Conservation (phyloP, 768 basidiomycete genomes). For the Leccinum boreale region DNA sequence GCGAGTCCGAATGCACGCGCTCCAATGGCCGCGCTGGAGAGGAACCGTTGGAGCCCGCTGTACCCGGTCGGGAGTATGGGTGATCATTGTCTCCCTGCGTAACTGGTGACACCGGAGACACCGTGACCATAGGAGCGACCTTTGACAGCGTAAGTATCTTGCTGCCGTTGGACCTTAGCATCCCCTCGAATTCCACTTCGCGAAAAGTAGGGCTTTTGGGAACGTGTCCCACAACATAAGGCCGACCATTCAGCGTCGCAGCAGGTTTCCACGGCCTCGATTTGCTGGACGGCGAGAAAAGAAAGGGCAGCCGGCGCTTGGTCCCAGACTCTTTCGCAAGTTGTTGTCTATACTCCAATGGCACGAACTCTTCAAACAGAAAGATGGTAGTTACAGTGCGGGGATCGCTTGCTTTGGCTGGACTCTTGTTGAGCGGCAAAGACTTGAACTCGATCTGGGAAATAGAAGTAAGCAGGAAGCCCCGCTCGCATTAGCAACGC, state of each 20-base stretch:
- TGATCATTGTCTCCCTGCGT: conserved; percentile 33
- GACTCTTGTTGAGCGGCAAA: conserved; percentile 42
- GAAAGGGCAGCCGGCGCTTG: conserved; percentile 63
- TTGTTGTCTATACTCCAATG: conserved; percentile 79
- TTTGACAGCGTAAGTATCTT: conserved; percentile 38
- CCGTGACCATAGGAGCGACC: conserved; percentile 18
- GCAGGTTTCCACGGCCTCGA: conserved; percentile 73
- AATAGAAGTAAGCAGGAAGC: conserved; percentile 2
- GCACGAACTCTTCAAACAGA: conserved; percentile 93
- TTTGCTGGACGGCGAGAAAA: conserved; percentile 52
- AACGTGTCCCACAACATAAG: conserved; percentile 63
- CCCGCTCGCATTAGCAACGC: background rate
- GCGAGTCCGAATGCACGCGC: conserved; percentile 26
- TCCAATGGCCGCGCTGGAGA: conserved; percentile 23
- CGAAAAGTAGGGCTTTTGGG: conserved; percentile 49
- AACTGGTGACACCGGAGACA: conserved; percentile 26
- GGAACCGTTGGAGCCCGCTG: conserved; percentile 15
- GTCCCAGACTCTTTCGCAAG: conserved; percentile 52
- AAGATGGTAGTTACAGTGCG: conserved; percentile 71
- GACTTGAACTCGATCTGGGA: conserved; percentile 88
- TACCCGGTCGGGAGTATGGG: conserved; percentile 20
- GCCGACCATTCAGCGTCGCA: conserved; percentile 75
- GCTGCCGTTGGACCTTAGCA: conserved; percentile 55
- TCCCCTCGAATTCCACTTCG: conserved; percentile 78
- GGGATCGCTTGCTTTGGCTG: conserved; percentile 47